Evolutionary conservation across 805 yeast species (phyloP), one percentile per base, ranked within the genome.

Genomic region (Candida pseudofarinosa): DNA sequence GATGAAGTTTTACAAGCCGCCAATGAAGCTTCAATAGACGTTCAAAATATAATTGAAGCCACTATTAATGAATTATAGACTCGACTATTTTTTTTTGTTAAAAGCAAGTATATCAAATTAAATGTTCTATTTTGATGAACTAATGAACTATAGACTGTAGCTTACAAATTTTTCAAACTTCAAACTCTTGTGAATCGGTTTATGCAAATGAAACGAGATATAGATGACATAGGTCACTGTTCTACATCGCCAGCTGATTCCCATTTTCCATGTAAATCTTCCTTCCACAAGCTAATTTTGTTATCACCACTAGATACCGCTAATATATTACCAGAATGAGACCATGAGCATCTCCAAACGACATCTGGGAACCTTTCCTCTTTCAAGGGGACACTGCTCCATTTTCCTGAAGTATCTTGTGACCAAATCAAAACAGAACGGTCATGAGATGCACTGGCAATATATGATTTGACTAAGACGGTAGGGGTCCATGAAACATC

Each of bases 401-500:
- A 93, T 50, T 74, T 73, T 3, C 79, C 80, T 43, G 63, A 63
- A 43, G 63, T 66, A 49, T 83, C 90, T 64, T 88, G 91, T 6
- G 96, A 83, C 99, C 99, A 93, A 60, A 93, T 85, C 47, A 90
- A 73, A 40, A 95, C 97, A 0, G 95, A 85, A 62, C 88, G 83
- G 65, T 93, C 99, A 68, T 93, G 98, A 17, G 98, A 90, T 7
- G 97, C 97, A 31, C 96, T 82, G 12, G 98, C 99, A 55, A 93
- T 85, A 62, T 89, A 91, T 12, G 95, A 82, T 53, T 87, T 84
- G 37, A 88, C 77, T 48, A 93, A 76, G 38, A 88, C 81, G 1
- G 96, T 82, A 38, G 98, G 97, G 16, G 97, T 88, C 99, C 99
- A 93, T 3, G 95, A 88, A 47, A 91, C 97, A 62, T 93, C 99